Conservation (phyloP, 768 basidiomycete genomes). For the Lactifluus subvellereus region DNA sequence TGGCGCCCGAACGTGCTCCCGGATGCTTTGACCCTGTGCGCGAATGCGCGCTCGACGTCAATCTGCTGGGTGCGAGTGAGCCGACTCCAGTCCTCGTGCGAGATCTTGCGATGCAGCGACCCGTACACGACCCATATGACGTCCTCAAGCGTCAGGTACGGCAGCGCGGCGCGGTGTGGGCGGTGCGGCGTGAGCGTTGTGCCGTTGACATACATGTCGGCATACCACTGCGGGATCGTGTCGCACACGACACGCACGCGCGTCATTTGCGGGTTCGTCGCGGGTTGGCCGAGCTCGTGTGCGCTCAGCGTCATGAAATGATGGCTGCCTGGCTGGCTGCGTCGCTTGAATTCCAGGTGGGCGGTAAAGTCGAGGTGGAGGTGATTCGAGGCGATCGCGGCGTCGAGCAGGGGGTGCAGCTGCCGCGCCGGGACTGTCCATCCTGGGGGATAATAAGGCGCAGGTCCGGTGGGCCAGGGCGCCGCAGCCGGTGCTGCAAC, state of each 20-base stretch:
- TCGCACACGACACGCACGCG: slow-evolving; percentile 23
- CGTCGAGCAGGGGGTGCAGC: slow-evolving; percentile 22
- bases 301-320: not conserved
- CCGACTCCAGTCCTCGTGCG: slow-evolving; percentile 24
- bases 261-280: slow-evolving; percentile 23
- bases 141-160: slow-evolving; percentile 23
- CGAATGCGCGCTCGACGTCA: slow-evolving; percentile 22
- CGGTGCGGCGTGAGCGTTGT: slow-evolving; percentile 20
- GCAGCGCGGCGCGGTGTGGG: slow-evolving; percentile 12
- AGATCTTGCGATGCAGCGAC: slow-evolving; percentile 23
- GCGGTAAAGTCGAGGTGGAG: slow-evolving; percentile 16
- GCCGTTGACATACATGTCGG: slow-evolving; percentile 18
- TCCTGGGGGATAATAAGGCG: slow-evolving; percentile 13
- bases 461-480: slow-evolving; percentile 8
- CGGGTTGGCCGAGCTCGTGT: slow-evolving; percentile 23
- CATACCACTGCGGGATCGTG: slow-evolving; percentile 22
- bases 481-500: not conserved
- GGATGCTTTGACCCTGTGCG: slow-evolving; percentile 23
- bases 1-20: not conserved
- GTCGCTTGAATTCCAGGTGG: slow-evolving; percentile 12
- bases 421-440: slow-evolving; percentile 8
- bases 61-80: slow-evolving; percentile 19
- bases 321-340: not conserved
- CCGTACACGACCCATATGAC: slow-evolving; percentile 13
- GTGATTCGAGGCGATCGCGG: slow-evolving; percentile 8